A percentile compares a stretch with the other conserved stretches of the same genome.
phyloP scores from a whole-genome alignment of 345 rosid species.

The Microcos paniculata region DNA sequence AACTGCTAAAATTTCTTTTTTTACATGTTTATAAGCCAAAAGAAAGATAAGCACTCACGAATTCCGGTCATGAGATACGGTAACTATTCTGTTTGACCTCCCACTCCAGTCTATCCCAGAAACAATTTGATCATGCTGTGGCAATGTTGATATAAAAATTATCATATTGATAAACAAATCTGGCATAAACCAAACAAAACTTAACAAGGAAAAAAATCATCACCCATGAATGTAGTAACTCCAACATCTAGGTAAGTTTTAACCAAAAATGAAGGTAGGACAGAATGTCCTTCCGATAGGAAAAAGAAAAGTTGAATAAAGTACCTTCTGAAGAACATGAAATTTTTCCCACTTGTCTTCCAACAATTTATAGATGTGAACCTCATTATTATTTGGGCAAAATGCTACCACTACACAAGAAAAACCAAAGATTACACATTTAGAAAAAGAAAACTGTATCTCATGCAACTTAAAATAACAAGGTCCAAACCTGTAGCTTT shows the following conservation, averaged over 20 bases:
- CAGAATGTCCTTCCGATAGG: not conserved
- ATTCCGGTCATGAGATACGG: conserved; percentile 93
- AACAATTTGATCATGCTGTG: conserved; percentile 96
- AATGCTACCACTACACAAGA: conserved; percentile 76
- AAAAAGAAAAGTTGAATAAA: not conserved
- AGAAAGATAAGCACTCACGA: conserved; percentile 62
- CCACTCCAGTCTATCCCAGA: conserved; percentile 97
- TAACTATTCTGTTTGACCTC: conserved; percentile 77
- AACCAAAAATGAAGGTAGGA: not conserved
- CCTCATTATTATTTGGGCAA: conserved; percentile 90
- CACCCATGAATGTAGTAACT: not conserved
- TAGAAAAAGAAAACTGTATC: not conserved
- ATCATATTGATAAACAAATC: not conserved
- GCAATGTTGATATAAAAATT: not conserved
- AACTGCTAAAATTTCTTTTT: not conserved
- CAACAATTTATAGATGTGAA: conserved; percentile 77
- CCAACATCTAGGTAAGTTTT: not conserved
- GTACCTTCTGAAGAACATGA: conserved; percentile 57
- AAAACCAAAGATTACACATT: not conserved
- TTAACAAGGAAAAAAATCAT: not conserved
- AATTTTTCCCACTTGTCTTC: conserved; percentile 85
- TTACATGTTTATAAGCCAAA: not conserved
- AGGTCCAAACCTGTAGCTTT: not conserved
- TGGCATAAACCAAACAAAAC: not conserved
- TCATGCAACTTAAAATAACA: not conserved